phyloP scores from a whole-genome alignment of 352 stramenopile species.

The Phytophthora tentaculata region DNA sequence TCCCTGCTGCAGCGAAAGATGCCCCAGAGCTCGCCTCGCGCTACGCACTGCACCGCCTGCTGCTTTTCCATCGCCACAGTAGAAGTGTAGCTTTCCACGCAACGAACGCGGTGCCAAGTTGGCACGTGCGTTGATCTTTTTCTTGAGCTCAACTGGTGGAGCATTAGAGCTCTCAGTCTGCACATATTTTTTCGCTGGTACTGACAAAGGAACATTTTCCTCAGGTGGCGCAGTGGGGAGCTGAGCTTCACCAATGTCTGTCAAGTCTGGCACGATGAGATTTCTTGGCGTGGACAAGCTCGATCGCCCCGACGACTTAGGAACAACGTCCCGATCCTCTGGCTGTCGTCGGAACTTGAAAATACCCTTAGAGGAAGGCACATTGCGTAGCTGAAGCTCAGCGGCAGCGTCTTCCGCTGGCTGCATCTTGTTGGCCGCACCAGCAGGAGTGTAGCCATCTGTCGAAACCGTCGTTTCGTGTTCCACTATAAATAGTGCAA shows the following conservation, averaged over 20 bases:
- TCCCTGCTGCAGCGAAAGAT: slow-evolving; percentile 61
- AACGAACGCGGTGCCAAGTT: slow-evolving; percentile 36
- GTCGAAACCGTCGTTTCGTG: slow-evolving; percentile 32
- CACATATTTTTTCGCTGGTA: slow-evolving; percentile 30
- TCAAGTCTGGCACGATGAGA: slow-evolving; percentile 45
- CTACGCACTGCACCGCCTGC: slow-evolving; percentile 16
- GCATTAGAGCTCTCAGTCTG: slow-evolving; percentile 10
- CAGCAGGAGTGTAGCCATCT: slow-evolving; percentile 21
- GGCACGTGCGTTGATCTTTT: slow-evolving; percentile 13
- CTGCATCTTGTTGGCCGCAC: background rate
- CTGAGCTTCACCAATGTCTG: slow-evolving; percentile 9
- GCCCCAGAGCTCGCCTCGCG: slow-evolving; percentile 36
- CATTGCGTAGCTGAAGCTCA: slow-evolving; percentile 9
- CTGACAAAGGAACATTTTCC: background rate
- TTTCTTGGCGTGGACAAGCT: slow-evolving; percentile 42
- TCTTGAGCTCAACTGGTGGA: background rate
- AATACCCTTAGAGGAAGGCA: slow-evolving; percentile 26
- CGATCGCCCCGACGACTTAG: slow-evolving; percentile 27
- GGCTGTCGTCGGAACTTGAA: slow-evolving; percentile 47
- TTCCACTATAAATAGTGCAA: slow-evolving; percentile 24
- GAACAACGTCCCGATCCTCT: slow-evolving; percentile 13
- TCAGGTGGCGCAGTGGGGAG: slow-evolving; percentile 21
- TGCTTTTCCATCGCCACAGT: slow-evolving; percentile 20
- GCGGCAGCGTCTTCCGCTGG: background rate
- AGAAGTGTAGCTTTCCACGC: slow-evolving; percentile 37